A percentile compares a stretch with the other conserved stretches of the same genome.
phyloP scores from a whole-genome alignment of 2,329 filamentous ascomycete species.

The Monosporascus sp. region DNA sequence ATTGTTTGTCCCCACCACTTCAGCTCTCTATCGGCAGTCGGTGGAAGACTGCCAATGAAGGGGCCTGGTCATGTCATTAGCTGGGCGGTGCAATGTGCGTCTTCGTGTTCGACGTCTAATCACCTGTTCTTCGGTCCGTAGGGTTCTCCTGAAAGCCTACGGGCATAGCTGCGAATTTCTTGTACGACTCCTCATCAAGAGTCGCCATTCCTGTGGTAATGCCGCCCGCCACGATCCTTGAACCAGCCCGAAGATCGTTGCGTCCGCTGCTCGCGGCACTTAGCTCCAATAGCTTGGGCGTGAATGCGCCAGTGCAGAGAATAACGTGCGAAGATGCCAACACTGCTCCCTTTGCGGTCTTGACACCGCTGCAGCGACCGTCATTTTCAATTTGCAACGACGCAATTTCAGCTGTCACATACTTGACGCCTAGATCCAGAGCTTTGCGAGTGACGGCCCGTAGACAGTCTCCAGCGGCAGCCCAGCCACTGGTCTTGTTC shows the following conservation, averaged over 20 bases:
- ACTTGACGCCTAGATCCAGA: slow-evolving; percentile 52
- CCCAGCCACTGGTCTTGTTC: slow-evolving; percentile 59
- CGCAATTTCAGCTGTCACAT: slow-evolving; percentile 47
- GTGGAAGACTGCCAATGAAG: slow-evolving; percentile 52
- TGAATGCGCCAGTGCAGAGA: slow-evolving; percentile 53
- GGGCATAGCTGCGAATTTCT: slow-evolving; percentile 43
- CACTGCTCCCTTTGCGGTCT: slow-evolving; percentile 35
- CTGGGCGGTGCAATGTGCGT: not conserved
- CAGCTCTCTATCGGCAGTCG: slow-evolving; percentile 41
- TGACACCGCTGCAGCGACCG: slow-evolving; percentile 43
- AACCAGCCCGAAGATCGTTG: slow-evolving; percentile 43
- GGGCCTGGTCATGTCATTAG: slow-evolving; percentile 37
- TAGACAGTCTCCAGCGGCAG: slow-evolving; percentile 54
- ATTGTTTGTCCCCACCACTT: slow-evolving; percentile 58
- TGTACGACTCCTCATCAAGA: slow-evolving; percentile 41
- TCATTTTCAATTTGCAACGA: slow-evolving; percentile 39
- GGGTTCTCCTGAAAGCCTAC: slow-evolving; percentile 30
- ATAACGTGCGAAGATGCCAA: slow-evolving; percentile 46
- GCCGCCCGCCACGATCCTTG: slow-evolving; percentile 52
- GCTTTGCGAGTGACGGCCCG: slow-evolving; percentile 46
- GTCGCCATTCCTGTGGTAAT: slow-evolving; percentile 53
- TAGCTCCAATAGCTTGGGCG: slow-evolving; percentile 47
- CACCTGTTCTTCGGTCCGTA: slow-evolving; percentile 27
- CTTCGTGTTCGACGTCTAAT: slow-evolving; percentile 37
- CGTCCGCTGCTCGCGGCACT: slow-evolving; percentile 42